Conservation (phyloP, 805 yeast species). For the Zygosaccharomyces bisporus region DNA sequence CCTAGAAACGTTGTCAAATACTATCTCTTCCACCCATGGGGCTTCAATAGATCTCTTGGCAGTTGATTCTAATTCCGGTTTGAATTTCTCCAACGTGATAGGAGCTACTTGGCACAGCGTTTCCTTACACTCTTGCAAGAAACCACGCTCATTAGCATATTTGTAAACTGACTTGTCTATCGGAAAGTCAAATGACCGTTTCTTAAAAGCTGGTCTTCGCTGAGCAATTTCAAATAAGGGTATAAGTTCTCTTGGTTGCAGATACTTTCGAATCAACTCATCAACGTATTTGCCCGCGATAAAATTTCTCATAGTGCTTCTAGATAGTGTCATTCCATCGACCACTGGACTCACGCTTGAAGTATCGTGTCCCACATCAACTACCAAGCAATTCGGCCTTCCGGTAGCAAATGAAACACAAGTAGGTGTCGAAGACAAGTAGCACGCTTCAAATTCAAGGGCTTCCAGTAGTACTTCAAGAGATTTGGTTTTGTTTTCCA, state of each 20-base stretch:
- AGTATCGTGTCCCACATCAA: conserved; percentile 79
- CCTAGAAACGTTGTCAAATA: conserved; percentile 54
- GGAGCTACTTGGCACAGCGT: conserved; percentile 49
- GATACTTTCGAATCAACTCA: conserved; percentile 27
- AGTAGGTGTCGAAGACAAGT: conserved; percentile 77
- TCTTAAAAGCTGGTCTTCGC: conserved; percentile 32
- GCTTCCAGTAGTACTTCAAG: conserved; percentile 69
- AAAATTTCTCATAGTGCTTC: conserved; percentile 64
- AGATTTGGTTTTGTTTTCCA: conserved; percentile 60
- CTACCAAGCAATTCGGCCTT: conserved; percentile 79
- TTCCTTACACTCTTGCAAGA: conserved; percentile 74
- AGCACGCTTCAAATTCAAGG: conserved; percentile 74
- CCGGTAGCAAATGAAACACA: conserved; percentile 87
- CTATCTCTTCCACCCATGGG: conserved; percentile 68
- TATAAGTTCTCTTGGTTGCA: conserved; percentile 35
- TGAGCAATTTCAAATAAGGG: conserved; percentile 34
- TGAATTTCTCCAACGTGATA: conserved; percentile 22
- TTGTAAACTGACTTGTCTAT: conserved; percentile 50
- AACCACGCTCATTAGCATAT: conserved; percentile 49
- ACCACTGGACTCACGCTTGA: conserved; percentile 75
- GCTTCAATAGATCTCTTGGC: conserved; percentile 58
- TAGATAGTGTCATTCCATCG: conserved; percentile 73
- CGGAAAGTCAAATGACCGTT: conserved; percentile 23
- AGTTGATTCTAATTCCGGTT: conserved; percentile 28
- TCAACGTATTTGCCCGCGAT: conserved; percentile 66